These are phyloP conservation scores for Stephania japonica DNA, from an alignment of 164 flowering plant genomes.

Conservation along the genomic window DNA sequence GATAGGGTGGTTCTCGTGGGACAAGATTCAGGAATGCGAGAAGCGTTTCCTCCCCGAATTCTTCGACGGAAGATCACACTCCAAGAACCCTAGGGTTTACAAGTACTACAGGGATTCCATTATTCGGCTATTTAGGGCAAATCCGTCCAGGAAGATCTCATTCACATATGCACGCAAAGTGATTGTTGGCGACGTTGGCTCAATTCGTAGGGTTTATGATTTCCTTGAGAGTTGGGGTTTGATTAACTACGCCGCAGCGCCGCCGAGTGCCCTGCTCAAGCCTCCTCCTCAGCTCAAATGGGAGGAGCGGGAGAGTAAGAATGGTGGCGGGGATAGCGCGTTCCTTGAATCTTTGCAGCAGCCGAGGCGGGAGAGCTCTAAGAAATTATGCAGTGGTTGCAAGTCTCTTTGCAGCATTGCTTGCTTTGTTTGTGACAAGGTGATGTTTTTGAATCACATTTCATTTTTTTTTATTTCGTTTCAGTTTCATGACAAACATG, in stretches of 20 bases:
- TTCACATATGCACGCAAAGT: conserved; percentile 71
- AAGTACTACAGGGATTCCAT: conserved; percentile 67
- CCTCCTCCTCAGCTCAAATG: conserved; percentile 31
- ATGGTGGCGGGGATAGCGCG: conserved; percentile 16
- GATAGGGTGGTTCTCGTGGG: conserved; percentile 80
- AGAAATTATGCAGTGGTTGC: conserved; percentile 67
- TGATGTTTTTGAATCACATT: conserved; percentile 11
- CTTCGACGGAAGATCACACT: conserved; percentile 56
- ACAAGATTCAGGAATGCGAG: conserved; percentile 64
- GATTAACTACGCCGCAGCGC: conserved; percentile 46
- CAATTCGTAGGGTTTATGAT: conserved; percentile 85
- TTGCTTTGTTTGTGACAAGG: conserved; percentile 88
- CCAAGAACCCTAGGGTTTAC: conserved; percentile 67
- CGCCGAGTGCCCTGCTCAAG: conserved; percentile 22
- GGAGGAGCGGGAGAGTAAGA: conserved; percentile 60
- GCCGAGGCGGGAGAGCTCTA: conserved; percentile 21
- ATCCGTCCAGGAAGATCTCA: conserved; percentile 54
- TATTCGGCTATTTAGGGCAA: conserved; percentile 43
- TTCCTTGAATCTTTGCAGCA: conserved; percentile 11
- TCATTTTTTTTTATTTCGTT: not conserved
- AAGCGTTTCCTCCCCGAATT: conserved; percentile 70
- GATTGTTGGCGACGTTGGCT: conserved; percentile 82
- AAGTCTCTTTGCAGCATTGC: conserved; percentile 71
- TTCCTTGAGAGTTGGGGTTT: conserved; percentile 89
- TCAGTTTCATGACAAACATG: too few relatives aligned